Base-by-base conservation (phyloP, 2,329 filamentous ascomycete species). In the Rhinocladiella similis region DNA sequence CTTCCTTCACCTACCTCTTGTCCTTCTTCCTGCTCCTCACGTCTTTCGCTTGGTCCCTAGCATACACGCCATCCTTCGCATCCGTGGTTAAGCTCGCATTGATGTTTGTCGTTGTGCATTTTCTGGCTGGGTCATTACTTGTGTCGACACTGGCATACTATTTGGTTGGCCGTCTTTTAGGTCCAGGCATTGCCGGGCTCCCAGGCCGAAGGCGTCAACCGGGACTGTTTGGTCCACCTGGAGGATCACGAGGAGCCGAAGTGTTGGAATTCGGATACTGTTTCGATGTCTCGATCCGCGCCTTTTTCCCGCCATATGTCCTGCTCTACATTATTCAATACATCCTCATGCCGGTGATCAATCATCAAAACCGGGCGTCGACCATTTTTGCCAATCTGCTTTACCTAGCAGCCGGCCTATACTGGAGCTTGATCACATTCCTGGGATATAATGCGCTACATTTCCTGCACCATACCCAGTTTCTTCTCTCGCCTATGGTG, bases 191-290 rank as follows among this genome's bases (percentile, higher is more conserved):
- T 42, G 66, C 65, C 47, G 61, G 74, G 16, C 61, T 81, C 33
- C 75, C 77, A 2, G 76, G 81, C 80, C 48, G 61, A 76, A 56
- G 72, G 67, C 59, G 72, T 59, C 47, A 70, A 79, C 75, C 81
- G 66, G 83, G 85, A 1, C 70, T 87, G 5, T 86, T 87, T 65
- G 75, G 79, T 4, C 80, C 83, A 52, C 78, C 80, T 0, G 73
- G 73, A 3, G 77, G 75, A 10, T 50, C 59, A 27, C 52, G 52
- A 41, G 75, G 74, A 9, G 74, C 76, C 27, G 84, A 87, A 53
- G 81, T 81, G 57, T 70, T 88, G 59, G 85, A 88, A 67, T 88
- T 88, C 72, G 85, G 85, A 51, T 88, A 88, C 68, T 88, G 85
- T 69, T 88, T 87, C 72, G 85, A 88, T 73, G 85, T 86, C 18